A percentile compares a stretch with the other conserved stretches of the same genome.
These are phyloP conservation scores for Tulasnella calospora DNA, from an alignment of 768 basidiomycete genomes.

Conservation along the genomic window DNA sequence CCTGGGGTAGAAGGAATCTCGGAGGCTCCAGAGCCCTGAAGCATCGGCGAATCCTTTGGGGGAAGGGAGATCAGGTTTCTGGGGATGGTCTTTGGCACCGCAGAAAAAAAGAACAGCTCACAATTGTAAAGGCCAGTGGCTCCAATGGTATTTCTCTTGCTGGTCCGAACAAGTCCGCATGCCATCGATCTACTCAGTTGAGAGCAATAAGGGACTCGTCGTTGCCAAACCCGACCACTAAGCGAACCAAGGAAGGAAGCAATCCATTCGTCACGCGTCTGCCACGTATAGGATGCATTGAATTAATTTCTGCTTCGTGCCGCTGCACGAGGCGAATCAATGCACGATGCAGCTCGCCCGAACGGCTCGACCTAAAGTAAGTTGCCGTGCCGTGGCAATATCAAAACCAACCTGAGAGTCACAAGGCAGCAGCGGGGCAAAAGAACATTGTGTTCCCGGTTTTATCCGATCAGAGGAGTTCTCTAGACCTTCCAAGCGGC, in stretches of 20 bases:
- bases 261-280: neutral
- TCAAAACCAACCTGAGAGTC: neutral
- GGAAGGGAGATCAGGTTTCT: neutral
- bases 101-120: neutral
- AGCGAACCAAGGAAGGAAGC: neutral
- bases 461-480: neutral
- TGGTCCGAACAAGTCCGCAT: neutral
- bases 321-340: neutral
- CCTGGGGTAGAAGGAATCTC: neutral
- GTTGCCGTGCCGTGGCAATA: neutral
- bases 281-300: neutral
- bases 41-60: neutral
- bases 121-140: neutral
- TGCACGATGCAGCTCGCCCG: neutral
- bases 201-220: neutral
- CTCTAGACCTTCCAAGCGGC: neutral
- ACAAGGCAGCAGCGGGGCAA: neutral
- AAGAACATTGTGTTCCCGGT: neutral
- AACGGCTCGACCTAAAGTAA: neutral
- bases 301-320: neutral
- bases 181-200: neutral
- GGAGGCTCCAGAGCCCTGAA: neutral
- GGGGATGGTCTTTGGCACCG: neutral
- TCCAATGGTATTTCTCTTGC: neutral
- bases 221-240: neutral